Evolutionary conservation across 345 rosid species (phyloP).

Genomic region (Brassica cretica): DNA sequence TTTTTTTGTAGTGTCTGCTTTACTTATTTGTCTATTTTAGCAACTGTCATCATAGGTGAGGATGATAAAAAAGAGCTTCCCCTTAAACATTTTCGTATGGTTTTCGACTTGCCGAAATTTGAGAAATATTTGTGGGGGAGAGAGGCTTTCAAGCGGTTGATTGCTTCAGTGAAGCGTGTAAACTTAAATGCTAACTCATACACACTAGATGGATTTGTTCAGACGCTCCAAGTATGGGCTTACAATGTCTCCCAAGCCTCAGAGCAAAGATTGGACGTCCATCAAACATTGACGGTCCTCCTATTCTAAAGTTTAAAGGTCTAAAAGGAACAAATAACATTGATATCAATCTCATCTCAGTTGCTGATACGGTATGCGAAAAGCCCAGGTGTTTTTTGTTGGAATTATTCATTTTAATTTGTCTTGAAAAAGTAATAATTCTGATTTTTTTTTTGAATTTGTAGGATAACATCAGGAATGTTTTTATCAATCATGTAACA

Average conservation of each 20-base stretch:
- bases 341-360: neutral
- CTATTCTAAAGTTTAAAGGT: neutral
- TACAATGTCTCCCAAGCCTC: constrained; percentile 5
- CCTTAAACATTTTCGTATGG: neutral
- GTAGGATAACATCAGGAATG: neutral
- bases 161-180: neutral
- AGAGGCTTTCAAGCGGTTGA: neutral
- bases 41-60: neutral
- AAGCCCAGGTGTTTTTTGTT: neutral
- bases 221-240: neutral
- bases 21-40: neutral
- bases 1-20: neutral
- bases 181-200: neutral
- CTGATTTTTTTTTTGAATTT: neutral
- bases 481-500: neutral
- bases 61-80: neutral
- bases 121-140: neutral
- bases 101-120: neutral
- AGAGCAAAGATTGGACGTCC: neutral
- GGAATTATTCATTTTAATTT: neutral
- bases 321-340: neutral
- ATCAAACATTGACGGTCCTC: neutral
- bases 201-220: neutral
- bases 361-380: neutral
- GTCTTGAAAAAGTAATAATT: neutral